Evolutionary conservation across 2,329 filamentous ascomycete genomes (phyloP), one percentile per base, ranked within the genome.

Genomic region (Aplosporella prunicola): DNA sequence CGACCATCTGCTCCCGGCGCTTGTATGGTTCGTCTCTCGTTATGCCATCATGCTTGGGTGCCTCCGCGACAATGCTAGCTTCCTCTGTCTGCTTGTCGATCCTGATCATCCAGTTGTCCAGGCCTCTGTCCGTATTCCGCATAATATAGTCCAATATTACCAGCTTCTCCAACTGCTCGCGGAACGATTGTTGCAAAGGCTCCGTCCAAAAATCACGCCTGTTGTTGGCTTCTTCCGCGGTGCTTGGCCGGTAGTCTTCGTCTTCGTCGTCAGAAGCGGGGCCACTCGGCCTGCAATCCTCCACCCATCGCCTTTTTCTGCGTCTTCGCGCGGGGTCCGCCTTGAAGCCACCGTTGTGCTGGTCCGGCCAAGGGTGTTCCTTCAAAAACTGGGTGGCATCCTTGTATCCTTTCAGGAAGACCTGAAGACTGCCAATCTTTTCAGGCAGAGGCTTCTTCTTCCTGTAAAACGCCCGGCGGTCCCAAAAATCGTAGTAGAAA

Each of bases 61-160:
- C 85, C 43, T 95, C 87, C 1, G 86, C 86, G 11, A 82, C 80
- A 46, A 98, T 85, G 6, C 82, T 85, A 9, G 91, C 89, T 51
- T 82, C 75, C 52, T 91, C 78, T 3, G 74, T 78, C 49, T 86
- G 75, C 71, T 79, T 85, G 58, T 98, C 88, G 20, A 98, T 84
- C 59, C 86, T 91, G 55, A 98, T 87, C 91, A 98, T 98, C 91
- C 91, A 98, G 51, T 98, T 98, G 58, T 98, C 91, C 40, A 95
- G 68, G 2, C 91, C 91, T 62, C 91, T 76, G 58, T 98, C 91
- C 2, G 91, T 98, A 55, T 98, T 98, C 41, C 91, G 78, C 91
- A 98, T 98, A 45, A 98, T 93, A 57, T 98, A 98, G 62, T 98
- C 91, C 47, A 98, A 62, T 51, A 98, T 93, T 15, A 98, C 93